Conservation (phyloP, 1,139 yeast genomes). For the Pichia inconspicua region DNA sequence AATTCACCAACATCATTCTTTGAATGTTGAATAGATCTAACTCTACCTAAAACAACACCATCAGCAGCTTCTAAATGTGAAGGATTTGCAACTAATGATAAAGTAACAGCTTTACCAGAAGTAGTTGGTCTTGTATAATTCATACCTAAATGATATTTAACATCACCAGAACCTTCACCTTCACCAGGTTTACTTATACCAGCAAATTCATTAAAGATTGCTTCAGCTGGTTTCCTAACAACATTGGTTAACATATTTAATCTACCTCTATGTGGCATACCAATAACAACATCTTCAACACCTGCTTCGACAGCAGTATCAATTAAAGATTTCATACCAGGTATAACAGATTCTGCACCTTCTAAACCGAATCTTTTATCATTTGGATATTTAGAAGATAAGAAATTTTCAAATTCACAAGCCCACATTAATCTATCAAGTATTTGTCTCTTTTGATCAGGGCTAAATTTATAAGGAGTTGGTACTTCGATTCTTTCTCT, state of each 20-base stretch:
- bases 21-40: slow-evolving; percentile 91
- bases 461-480: slow-evolving; percentile 69
- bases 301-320: slow-evolving; percentile 92
- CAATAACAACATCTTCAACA: slow-evolving; percentile 91
- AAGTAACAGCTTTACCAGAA: slow-evolving; percentile 91
- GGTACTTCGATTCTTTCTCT: slow-evolving; percentile 96
- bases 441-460: slow-evolving; percentile 92
- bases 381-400: slow-evolving; percentile 93
- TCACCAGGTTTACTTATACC: slow-evolving; percentile 63
- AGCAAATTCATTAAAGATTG: slow-evolving; percentile 90
- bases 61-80: slow-evolving; percentile 99
- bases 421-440: slow-evolving; percentile 97
- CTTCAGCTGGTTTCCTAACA: slow-evolving; percentile 96
- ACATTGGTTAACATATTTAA: slow-evolving; percentile 95
- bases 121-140: slow-evolving; percentile 98
- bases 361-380: slow-evolving; percentile 98
- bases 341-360: slow-evolving; percentile 95
- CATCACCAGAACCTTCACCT: slow-evolving; percentile 92
- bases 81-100: slow-evolving; percentile 96
- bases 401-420: slow-evolving; percentile 83
- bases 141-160: slow-evolving; percentile 98
- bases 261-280: slow-evolving; percentile 99
- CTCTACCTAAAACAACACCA: slow-evolving; percentile 96
- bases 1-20: slow-evolving; percentile 77
- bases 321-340: slow-evolving; percentile 93